Evolutionary conservation across 768 basidiomycete species (phyloP).

Genomic region (Trametes villosa): DNA sequence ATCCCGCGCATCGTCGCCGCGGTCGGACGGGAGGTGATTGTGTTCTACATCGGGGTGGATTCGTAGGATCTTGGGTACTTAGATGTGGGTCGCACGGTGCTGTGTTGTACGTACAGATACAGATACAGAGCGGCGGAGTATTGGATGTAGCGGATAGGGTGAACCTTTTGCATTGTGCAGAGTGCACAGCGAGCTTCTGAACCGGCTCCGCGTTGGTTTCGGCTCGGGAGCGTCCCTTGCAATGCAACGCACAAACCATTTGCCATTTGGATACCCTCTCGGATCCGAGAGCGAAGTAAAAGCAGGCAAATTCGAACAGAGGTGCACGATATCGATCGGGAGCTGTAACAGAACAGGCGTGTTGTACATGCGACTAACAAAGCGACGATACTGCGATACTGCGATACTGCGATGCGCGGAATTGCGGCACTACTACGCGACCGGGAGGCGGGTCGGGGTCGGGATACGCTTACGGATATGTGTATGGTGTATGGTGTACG

Average conservation of each 20-base stretch:
- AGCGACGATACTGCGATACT: neutral
- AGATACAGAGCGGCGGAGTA: no score
- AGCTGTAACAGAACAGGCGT: neutral
- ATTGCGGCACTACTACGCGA: neutral
- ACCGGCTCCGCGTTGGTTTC: no score
- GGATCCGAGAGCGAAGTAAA: neutral
- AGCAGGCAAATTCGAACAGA: no score
- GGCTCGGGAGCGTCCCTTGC: no score
- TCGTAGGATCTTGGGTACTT: constrained; percentile 25
- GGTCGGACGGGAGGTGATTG: constrained; percentile 57
- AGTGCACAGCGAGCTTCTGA: no score
- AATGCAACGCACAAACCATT: no score
- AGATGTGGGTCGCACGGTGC: neutral
- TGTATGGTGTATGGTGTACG: neutral
- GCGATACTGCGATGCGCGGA: no score
- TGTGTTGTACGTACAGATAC: neutral
- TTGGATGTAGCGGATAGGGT: no score
- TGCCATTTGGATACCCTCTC: no score
- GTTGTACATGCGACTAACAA: constrained; percentile 7
- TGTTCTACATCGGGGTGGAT: constrained; percentile 71
- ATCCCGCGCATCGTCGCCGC: constrained; percentile 73
- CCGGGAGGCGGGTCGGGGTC: neutral
- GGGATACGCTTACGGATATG: neutral
- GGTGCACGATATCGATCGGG: neutral
- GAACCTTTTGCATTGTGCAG: no score